phyloP scores from a whole-genome alignment of 1,139 yeast species.

The Suhomyces panamericanus region DNA sequence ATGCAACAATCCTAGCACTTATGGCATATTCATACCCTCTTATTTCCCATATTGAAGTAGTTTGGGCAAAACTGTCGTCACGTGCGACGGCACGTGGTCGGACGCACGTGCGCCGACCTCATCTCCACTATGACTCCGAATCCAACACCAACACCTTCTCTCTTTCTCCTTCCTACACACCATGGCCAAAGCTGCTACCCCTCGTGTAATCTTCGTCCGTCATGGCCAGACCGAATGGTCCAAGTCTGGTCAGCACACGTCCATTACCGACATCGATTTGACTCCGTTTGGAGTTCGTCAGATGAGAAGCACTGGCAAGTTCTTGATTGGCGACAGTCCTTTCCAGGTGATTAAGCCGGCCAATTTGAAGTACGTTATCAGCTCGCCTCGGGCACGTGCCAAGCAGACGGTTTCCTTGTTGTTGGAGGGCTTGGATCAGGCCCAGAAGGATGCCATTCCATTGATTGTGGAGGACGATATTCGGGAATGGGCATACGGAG shows the following conservation, averaged over 20 bases:
- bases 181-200: constrained; percentile 37
- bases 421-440: constrained; percentile 50
- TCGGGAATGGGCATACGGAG: constrained; percentile 96
- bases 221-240: constrained; percentile 97
- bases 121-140: neutral
- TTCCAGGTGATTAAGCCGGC: constrained; percentile 63
- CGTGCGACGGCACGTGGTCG: neutral
- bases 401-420: constrained; percentile 65
- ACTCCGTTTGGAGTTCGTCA: constrained; percentile 77
- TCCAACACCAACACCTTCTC: neutral
- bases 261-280: constrained; percentile 75
- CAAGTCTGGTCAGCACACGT: constrained; percentile 86
- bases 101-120: neutral
- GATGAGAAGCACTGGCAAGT: constrained; percentile 71
- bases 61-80: neutral
- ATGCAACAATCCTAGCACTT: too few species aligned
- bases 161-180: neutral
- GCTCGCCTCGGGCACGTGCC: constrained; percentile 84
- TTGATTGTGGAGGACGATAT: constrained; percentile 63
- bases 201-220: constrained; percentile 78
- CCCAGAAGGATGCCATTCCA: constrained; percentile 43
- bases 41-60: too few species aligned
- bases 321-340: constrained; percentile 57
- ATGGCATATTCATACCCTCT: too few species aligned
- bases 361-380: constrained; percentile 61